A percentile compares a stretch with the other conserved stretches of the same genome.
These are phyloP conservation scores for Bruguiera gymnorhiza DNA, from an alignment of 345 rosid genomes.

Conservation along the genomic window DNA sequence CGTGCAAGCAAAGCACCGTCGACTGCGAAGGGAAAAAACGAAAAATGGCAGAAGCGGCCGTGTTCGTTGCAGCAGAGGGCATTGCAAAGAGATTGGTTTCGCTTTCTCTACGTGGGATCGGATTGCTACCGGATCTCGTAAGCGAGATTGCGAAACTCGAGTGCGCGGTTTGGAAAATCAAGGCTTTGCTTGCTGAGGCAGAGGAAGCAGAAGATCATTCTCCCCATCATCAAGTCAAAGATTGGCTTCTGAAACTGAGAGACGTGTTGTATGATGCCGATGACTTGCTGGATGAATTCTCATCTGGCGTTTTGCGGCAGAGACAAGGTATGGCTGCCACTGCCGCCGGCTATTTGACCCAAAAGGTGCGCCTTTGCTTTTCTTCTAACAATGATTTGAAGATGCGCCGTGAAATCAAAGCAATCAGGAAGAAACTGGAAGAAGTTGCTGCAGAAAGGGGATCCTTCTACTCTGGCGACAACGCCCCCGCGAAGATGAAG, in stretches of 20 bases:
- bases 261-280: slow-evolving; percentile 33
- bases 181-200: slow-evolving; percentile 18
- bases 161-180: neutral
- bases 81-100: slow-evolving; percentile 3
- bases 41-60: slow-evolving; percentile 13
- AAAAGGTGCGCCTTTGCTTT: slow-evolving; percentile 11
- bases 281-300: slow-evolving; percentile 35
- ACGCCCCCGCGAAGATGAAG: neutral
- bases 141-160: too few species aligned
- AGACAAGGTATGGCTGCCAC: neutral
- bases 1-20: too few species aligned
- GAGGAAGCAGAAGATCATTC: slow-evolving; percentile 6
- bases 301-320: slow-evolving; percentile 4
- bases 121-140: too few species aligned
- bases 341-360: neutral
- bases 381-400: slow-evolving; percentile 9
- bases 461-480: neutral
- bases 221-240: neutral
- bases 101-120: neutral
- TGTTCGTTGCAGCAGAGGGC: neutral
- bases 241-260: slow-evolving; percentile 28
- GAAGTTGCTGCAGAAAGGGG: slow-evolving; percentile 8
- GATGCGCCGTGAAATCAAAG: slow-evolving; percentile 14
- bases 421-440: slow-evolving; percentile 18
- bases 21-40: too few species aligned